These are phyloP conservation scores for Boletellus ananas DNA, from an alignment of 768 basidiomycete genomes.

Conservation along the genomic window DNA sequence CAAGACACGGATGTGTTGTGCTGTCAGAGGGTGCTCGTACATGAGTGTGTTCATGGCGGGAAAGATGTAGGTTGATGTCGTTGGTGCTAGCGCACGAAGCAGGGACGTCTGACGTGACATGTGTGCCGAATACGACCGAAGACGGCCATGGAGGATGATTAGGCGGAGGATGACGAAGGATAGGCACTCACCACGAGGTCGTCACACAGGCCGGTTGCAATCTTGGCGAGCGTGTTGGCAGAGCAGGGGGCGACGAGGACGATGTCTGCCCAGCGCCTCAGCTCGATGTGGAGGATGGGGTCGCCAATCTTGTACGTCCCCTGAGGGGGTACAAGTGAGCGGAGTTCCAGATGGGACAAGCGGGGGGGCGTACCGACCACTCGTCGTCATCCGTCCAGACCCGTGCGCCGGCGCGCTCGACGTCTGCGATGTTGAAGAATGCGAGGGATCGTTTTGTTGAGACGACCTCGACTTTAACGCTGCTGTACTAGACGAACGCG, in stretches of 20 bases:
- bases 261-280: slow-evolving; percentile 90
- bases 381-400: slow-evolving; percentile 93
- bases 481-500: slow-evolving; percentile 49
- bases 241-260: slow-evolving; percentile 95
- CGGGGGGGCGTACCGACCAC: slow-evolving; percentile 69
- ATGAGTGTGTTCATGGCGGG: slow-evolving; percentile 99
- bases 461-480: slow-evolving; percentile 79
- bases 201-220: slow-evolving; percentile 85
- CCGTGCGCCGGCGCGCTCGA: slow-evolving; percentile 49
- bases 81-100: slow-evolving; percentile 77
- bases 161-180: too few relatives aligned
- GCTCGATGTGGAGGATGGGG: slow-evolving; percentile 94
- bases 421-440: slow-evolving; percentile 62
- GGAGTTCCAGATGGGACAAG: not conserved
- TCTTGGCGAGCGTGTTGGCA: slow-evolving; percentile 94
- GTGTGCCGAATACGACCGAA: not conserved
- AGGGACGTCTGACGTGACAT: slow-evolving; percentile 57
- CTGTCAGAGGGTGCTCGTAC: slow-evolving; percentile 92
- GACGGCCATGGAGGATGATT: too few relatives aligned
- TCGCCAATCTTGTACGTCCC: slow-evolving; percentile 74
- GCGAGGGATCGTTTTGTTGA: slow-evolving; percentile 73
- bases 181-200: slow-evolving; percentile 64
- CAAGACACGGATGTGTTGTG: slow-evolving; percentile 73
- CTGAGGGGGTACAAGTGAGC: slow-evolving; percentile 35
- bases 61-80: slow-evolving; percentile 85